Base-by-base conservation (phyloP, 2,329 filamentous ascomycete genomes). In the Aspergillus candidus region DNA sequence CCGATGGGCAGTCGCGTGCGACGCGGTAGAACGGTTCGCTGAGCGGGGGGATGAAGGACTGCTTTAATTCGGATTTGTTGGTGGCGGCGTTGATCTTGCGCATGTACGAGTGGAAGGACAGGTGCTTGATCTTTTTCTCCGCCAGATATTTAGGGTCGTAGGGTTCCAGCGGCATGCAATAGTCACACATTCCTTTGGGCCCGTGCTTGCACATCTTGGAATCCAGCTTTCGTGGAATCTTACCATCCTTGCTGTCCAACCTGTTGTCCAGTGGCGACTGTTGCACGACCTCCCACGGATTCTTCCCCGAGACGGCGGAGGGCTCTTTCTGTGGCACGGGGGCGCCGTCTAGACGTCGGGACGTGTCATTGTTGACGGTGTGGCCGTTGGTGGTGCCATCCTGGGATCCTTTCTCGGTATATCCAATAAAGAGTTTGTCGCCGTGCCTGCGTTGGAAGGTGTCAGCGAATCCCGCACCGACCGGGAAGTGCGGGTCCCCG, bases 81-180 rank as follows among this genome's bases (percentile, higher is more conserved):
- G 94, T 97, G 11, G 88, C 86, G 11, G 89, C 84, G 70, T 98
- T 98, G 68, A 95, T 84, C 67, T 98, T 98, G 53, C 90, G 83
- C 36, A 98, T 76, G 65, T 97, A 84, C 4, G 90, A 86, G 68
- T 98, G 93, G 70, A 97, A 96, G 0, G 93, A 97, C 22, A 93
- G 76, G 67, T 98, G 94, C 68, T 98, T 98, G 77, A 98, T 96
- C 76, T 96, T 96, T 75, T 91, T 94, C 57, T 98, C 91, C 27
- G 81, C 80, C 13, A 98, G 77, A 58, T 96, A 96, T 44, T 82
- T 82, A n/a, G 84, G 68, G 60, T 94, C 84, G 68, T 94, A 98
- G 1, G 93, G 93, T 61, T 98, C 93, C 40, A 97, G 72, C 0
- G 94, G 94, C 80, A 94, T 94, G 72, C 93, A 98, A 70, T 96